These are phyloP conservation scores for Cordyceps militaris DNA, from an alignment of 2,329 filamentous ascomycete species.

Conservation along the genomic window DNA sequence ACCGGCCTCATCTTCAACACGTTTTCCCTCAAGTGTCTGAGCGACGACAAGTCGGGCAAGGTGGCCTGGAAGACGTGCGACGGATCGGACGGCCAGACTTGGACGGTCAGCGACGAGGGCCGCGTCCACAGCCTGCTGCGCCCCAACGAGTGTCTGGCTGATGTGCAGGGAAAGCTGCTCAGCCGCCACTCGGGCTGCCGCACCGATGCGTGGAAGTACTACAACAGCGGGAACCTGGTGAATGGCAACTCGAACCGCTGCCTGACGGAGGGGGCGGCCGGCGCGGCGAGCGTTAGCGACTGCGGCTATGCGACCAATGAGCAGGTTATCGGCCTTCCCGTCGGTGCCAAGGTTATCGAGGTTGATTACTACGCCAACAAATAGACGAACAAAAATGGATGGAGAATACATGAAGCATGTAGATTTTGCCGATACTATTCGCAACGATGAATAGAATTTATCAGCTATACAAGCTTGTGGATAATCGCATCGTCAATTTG, in stretches of 20 bases:
- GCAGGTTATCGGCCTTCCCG: slow-evolving; percentile 40
- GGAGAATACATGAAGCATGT: neutral
- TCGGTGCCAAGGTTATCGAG: slow-evolving; percentile 24
- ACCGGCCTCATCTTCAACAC: slow-evolving; percentile 46
- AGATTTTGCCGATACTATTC: neutral
- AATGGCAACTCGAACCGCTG: slow-evolving; percentile 27
- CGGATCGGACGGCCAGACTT: slow-evolving; percentile 35
- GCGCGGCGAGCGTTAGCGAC: slow-evolving; percentile 19
- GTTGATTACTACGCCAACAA: slow-evolving; percentile 4
- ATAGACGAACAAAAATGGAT: neutral
- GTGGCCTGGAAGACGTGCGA: slow-evolving; percentile 31
- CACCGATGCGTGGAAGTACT: slow-evolving; percentile 36
- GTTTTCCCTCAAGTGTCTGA: slow-evolving; percentile 35
- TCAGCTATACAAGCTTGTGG: neutral
- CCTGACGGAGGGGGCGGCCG: slow-evolving; percentile 29
- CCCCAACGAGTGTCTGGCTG: slow-evolving; percentile 26
- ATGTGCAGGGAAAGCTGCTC: slow-evolving; percentile 15
- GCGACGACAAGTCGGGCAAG: slow-evolving; percentile 21
- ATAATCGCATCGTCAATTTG: too few relatives aligned
- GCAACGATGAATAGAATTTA: neutral
- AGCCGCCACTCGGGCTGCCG: slow-evolving; percentile 16
- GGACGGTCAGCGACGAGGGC: slow-evolving; percentile 29
- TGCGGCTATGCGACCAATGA: slow-evolving; percentile 33
- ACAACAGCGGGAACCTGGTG: slow-evolving; percentile 35
- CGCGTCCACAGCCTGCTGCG: slow-evolving; percentile 31